Conservation (phyloP, 2,329 filamentous ascomycete species). For the Volutella citrinella region DNA sequence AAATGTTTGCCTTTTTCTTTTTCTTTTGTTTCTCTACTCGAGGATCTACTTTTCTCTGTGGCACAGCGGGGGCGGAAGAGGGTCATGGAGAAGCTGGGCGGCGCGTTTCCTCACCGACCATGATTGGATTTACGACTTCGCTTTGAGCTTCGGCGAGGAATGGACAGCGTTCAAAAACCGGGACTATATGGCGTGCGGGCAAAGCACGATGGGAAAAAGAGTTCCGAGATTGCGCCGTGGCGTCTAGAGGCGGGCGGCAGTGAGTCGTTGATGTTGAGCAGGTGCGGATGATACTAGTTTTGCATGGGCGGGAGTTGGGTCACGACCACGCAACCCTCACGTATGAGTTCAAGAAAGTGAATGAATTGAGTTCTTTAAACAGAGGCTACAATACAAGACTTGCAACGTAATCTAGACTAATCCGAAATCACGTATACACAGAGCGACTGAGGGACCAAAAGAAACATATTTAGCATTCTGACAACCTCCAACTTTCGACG, state of each 20-base stretch:
- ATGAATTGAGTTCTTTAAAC: slow-evolving; percentile 17
- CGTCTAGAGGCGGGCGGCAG: no score
- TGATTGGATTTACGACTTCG: slow-evolving; percentile 29
- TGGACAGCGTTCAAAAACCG: slow-evolving; percentile 14
- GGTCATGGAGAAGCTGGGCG: slow-evolving; percentile 22
- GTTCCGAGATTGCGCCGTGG: no score
- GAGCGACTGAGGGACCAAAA: no score
- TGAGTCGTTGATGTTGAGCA: no score
- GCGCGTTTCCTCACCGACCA: no score
- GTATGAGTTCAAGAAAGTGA: slow-evolving; percentile 31
- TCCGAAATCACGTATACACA: no score
- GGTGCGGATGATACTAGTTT: no score
- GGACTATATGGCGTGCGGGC: slow-evolving; percentile 16
- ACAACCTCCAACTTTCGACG: no score
- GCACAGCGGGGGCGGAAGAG: no score
- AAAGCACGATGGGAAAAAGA: slow-evolving; percentile 9
- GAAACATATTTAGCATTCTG: no score
- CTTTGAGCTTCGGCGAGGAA: slow-evolving; percentile 19
- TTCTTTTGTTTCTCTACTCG: slow-evolving; percentile 11
- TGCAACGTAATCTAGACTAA: no score
- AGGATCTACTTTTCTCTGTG: no score
- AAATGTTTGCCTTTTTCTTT: slow-evolving; percentile 12
- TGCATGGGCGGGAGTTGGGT: slow-evolving; percentile 24
- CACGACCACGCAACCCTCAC: slow-evolving; percentile 27
- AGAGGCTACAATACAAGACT: slow-evolving; percentile 10